phyloP scores from a whole-genome alignment of 345 rosid genomes.

The Pistacia atlantica region DNA sequence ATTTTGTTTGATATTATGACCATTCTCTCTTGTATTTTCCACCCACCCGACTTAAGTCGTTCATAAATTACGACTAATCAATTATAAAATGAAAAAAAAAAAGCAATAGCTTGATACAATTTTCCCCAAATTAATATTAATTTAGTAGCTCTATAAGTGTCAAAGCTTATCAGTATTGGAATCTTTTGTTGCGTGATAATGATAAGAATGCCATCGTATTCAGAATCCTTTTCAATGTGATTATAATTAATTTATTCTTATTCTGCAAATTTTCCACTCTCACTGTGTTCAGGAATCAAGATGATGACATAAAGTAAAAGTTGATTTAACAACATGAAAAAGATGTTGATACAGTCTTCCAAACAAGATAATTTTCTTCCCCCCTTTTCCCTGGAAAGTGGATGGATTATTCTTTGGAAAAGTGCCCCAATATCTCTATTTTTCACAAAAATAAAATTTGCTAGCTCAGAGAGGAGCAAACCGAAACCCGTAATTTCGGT shows the following conservation, averaged over 20 bases:
- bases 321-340: neutral
- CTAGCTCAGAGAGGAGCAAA: no score
- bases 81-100: neutral
- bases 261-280: neutral
- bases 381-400: constrained; percentile 2
- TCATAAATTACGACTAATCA: no score
- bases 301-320: neutral
- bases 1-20: no score
- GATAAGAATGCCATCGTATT: constrained; percentile 21
- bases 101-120: neutral
- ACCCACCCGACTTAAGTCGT: no score
- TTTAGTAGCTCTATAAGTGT: constrained; percentile 2
- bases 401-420: neutral
- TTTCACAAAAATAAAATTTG: no score
- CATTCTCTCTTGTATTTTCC: no score
- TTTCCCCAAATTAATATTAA: no score
- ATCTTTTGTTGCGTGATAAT: neutral
- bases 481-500: no score
- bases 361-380: neutral
- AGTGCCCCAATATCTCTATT: no score
- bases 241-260: neutral
- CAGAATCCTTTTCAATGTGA: neutral
- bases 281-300: neutral
- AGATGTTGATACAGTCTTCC: neutral
- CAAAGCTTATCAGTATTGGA: constrained; percentile 11